A percentile compares a stretch with the other conserved stretches of the same genome.
These are phyloP conservation scores for Phialophora tarda DNA, from an alignment of 2,329 filamentous ascomycete genomes.

Conservation along the genomic window DNA sequence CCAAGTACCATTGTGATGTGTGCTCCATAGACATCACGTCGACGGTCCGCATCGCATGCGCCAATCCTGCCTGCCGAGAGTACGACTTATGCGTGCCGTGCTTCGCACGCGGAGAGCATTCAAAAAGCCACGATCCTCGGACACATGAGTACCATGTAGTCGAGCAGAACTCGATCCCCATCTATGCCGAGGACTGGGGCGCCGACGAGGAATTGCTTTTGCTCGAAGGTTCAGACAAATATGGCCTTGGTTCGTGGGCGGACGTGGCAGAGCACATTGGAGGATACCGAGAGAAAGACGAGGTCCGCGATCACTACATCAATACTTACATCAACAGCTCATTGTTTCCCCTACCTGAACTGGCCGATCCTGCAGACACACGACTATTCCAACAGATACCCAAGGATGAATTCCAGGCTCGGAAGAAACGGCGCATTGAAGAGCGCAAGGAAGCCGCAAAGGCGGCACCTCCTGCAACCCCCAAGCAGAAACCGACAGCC, in stretches of 20 bases:
- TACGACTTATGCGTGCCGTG: constrained; percentile 97
- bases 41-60: constrained; percentile 94
- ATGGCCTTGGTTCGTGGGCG: constrained; percentile 94
- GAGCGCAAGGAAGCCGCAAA: constrained; percentile 86
- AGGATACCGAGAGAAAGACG: constrained; percentile 90
- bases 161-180: constrained; percentile 97
- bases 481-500: constrained; percentile 94
- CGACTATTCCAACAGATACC: constrained; percentile 79
- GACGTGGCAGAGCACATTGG: constrained; percentile 98
- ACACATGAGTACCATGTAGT: constrained; percentile 92
- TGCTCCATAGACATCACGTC: constrained; percentile 97
- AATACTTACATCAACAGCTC: constrained; percentile 83
- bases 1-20: constrained; percentile 96
- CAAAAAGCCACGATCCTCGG: constrained; percentile 82
- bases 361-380: constrained; percentile 81
- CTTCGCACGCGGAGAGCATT: constrained; percentile 80
- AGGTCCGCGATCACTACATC: constrained; percentile 93
- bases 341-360: constrained; percentile 82
- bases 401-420: constrained; percentile 87
- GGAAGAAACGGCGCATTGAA: constrained; percentile 93
- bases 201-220: constrained; percentile 95
- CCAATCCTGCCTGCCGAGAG: constrained; percentile 80
- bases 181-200: constrained; percentile 93
- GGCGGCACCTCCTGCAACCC: constrained; percentile 78
- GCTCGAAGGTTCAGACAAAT: constrained; percentile 92